Evolutionary conservation across 148 eudicot genomes (phyloP).

Genomic region (Oxyria digyna): DNA sequence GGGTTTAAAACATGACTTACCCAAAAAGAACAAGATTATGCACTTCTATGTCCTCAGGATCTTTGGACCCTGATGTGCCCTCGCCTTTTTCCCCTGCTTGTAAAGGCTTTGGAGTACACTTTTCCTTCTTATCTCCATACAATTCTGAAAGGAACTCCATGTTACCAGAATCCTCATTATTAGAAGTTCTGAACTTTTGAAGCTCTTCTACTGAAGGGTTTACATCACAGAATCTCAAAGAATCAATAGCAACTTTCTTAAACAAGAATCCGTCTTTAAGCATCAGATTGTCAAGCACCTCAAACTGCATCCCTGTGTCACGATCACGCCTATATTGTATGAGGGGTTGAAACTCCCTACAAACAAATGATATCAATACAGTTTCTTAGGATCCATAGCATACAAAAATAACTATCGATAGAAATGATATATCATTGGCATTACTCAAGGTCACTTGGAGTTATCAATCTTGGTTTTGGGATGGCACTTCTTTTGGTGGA

Average conservation of each 20-base stretch:
- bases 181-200: conserved; percentile 58
- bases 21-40: conserved; percentile 81
- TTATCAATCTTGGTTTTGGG: conserved; percentile 73
- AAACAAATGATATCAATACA: conserved; percentile 10
- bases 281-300: conserved; percentile 76
- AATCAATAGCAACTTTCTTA: conserved; percentile 69
- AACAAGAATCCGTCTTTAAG: conserved; percentile 84
- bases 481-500: conserved; percentile 36
- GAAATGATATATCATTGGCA: conserved; percentile 9
- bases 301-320: conserved; percentile 61
- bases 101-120: conserved; percentile 14
- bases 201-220: conserved; percentile 76
- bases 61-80: conserved; percentile 52
- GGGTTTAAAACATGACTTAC: conserved; percentile 23
- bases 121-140: conserved; percentile 68
- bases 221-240: conserved; percentile 67
- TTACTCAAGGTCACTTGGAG: conserved; percentile 87
- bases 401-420: background rate
- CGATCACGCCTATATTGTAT: conserved; percentile 79
- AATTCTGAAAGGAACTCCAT: conserved; percentile 80
- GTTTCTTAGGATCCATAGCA: conserved; percentile 4
- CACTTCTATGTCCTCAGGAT: conserved; percentile 47
- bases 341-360: conserved; percentile 90
- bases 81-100: conserved; percentile 69
- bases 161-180: conserved; percentile 53